Evolutionary conservation across 371 early-diverging fungal species (phyloP), one percentile per base, ranked within the genome.

Genomic region (Mucor plumbeus): DNA sequence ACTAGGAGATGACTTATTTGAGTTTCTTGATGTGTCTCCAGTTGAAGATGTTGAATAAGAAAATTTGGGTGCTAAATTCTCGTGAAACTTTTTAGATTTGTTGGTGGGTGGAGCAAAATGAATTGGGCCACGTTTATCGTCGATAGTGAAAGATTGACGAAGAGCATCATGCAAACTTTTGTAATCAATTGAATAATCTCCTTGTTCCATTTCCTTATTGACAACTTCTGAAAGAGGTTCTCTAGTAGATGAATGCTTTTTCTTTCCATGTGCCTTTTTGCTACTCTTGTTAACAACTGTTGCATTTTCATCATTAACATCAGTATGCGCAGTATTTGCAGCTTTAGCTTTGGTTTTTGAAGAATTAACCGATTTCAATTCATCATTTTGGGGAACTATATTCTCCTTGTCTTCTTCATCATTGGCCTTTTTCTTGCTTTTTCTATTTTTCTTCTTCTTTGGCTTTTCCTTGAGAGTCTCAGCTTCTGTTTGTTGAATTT

Each of bases 101-200:
- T 40, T 31, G 7, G 21, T 55, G 1, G 44, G 14, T 0, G 67
- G 67, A 44, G 67, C 67, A 61, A 67, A 67, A 38, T 56, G 47
- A 40, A 67, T 55, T 19, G 61, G 26, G 4, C 41, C 47, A 6
- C 33, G 17, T n/a, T 26, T 56, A 21, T 61, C 67, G 10, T 61
- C 67, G 6, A 61, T 26, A 9, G 26, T 61, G 36, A 67, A 67
- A 21, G 67, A 55, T 10, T 61, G 57, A 8, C 39, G 7, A n/a
- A 67, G 57, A 10, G 61, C 67, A 26, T 67, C 67, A 7, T 58
- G 39, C 10, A 66, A 15, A 19, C 67, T 21, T 39, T 65, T 13
- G 19, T 66, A 66, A 7, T 66, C 60, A 33, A 66, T 39, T 4
- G 39, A 31, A n/a, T 35, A 43, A 19, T 62, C 62, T 4, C 62